These are phyloP conservation scores for Gynostemma pentaphyllum DNA, from an alignment of 306 rosid genomes.

Conservation along the genomic window DNA sequence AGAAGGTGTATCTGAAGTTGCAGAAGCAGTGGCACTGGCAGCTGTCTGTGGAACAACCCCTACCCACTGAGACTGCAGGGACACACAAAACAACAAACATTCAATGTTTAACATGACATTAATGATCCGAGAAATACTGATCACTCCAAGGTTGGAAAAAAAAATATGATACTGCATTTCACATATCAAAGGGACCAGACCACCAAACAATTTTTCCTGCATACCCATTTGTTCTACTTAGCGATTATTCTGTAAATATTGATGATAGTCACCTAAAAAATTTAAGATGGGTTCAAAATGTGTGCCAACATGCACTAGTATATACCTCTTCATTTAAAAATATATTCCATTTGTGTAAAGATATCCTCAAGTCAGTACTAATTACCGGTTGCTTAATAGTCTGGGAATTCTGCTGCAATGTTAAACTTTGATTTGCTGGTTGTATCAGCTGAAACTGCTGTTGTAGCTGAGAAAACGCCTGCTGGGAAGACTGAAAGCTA, in stretches of 20 bases:
- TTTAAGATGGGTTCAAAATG: neutral
- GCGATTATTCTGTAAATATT: too few relatives aligned
- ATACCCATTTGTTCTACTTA: too few relatives aligned
- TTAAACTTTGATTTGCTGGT: constrained; percentile 55
- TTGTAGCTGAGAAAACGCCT: constrained; percentile 90
- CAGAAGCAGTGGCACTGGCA: constrained; percentile 26
- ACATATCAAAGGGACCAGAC: too few relatives aligned
- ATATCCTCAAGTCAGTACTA: neutral
- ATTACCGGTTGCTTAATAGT: constrained; percentile 60
- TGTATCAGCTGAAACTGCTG: constrained; percentile 83
- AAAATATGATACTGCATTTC: too few relatives aligned
- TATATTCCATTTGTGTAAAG: neutral
- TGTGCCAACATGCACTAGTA: neutral
- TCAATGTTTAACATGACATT: neutral
- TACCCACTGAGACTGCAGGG: constrained; percentile 48
- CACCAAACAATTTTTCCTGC: too few relatives aligned
- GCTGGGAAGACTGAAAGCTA: constrained; percentile 89
- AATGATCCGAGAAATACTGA: too few relatives aligned
- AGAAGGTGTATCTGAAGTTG: constrained; percentile 43
- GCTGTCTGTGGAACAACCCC: constrained; percentile 35
- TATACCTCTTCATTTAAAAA: neutral
- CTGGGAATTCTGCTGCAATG: constrained; percentile 51
- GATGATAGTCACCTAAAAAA: too few relatives aligned
- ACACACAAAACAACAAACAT: constrained; percentile 9
- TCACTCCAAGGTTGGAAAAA: too few relatives aligned